Base-by-base conservation (phyloP, 1,284 basidiomycete species). In the Golubevia pallescens region DNA sequence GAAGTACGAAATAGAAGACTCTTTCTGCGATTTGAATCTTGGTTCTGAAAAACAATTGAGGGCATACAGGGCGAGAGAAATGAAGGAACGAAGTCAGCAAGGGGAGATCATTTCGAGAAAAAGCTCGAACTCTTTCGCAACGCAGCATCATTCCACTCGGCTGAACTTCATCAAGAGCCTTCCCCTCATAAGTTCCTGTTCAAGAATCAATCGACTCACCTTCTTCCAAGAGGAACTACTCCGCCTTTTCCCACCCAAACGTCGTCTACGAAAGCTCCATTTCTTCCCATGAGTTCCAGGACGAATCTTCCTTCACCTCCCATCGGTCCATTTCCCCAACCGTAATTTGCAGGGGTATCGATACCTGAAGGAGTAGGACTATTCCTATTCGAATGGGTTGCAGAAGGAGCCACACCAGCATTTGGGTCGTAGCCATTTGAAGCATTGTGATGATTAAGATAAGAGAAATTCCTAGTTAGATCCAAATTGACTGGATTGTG, bases 11-110 rank as follows among this genome's bases (percentile, higher is more conserved):
- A 84, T 95, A 93, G 87, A 99, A 99, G 60, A 94, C 95, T 63
- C 96, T 92, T 57, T 96, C 96, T 34, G 96, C 94, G 78, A 99
- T 99, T 87, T 98, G 97, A 75, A 99, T 96, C 87, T 95, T 94
- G 63, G 97, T 96, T 82, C 96, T 97, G 81, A 4, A 56, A 67
- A 7, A 38, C 8, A 66, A 65, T 63, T 24, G 57, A 60, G 19
- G 63, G 58, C 51, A 48, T n/a, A 20, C 5, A 38, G 8, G 19
- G 28, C 34, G 13, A 60, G n/a, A n/a, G n/a, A n/a, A n/a, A n/a
- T n/a, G n/a, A n/a, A n/a, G n/a, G n/a, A n/a, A n/a, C n/a, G n/a
- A n/a, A n/a, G n/a, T n/a, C n/a, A n/a, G n/a, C n/a, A n/a, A n/a
- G n/a, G n/a, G n/a, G n/a, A n/a, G n/a, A n/a, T n/a, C n/a, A n/a